Evolutionary conservation across 1,284 basidiomycete genomes (phyloP), one percentile per base, ranked within the genome.

Genomic region (Ustilago xerochloae): DNA sequence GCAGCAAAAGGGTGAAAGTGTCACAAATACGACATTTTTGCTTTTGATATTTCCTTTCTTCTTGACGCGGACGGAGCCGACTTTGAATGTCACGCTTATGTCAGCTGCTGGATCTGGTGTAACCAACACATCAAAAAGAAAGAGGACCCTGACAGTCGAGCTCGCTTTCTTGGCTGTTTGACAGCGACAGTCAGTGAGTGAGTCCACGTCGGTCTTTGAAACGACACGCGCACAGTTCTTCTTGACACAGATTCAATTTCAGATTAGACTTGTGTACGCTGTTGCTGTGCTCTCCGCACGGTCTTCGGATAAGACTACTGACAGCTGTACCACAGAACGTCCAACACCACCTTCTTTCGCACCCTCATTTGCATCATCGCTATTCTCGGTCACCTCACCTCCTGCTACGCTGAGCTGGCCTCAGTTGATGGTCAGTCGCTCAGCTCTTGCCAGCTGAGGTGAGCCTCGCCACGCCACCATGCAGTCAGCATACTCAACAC

Each of bases 401-500:
- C 43, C 53, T 15, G 4, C 29, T 26, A 32, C 24, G 29, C 57
- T 52, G 58, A 61, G 58, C 58, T 61, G 58, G 50, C 41, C 58
- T 53, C 50, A 38, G 58, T 39, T 1, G 29, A 39, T 29, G 47
- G 28, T 18, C 36, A 20, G 16, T 35, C 13, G 24, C 3, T 18
- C 38, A 22, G 26, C 43, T 22, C 6, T 33, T 22, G 30, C 10
- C 4, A 32, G 47, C 52, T 30, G 41, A 43, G 43, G 35, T 22
- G 22, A 24, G 16, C 15, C n/a, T 22, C 26, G 41, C 39, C 12
- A 35, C 47, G 30, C 18, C 33, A 62, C 24, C 32, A 68, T 68
- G 65, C 55, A 54, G 51, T 50, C 65, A 47, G 35, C 54, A 20
- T 68, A 58, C 60, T 55, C 6, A 29, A 33, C 47, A 47, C 70